These are phyloP conservation scores for Pyrrhoderma lamaoense DNA, from an alignment of 1,284 basidiomycete species.

Conservation along the genomic window DNA sequence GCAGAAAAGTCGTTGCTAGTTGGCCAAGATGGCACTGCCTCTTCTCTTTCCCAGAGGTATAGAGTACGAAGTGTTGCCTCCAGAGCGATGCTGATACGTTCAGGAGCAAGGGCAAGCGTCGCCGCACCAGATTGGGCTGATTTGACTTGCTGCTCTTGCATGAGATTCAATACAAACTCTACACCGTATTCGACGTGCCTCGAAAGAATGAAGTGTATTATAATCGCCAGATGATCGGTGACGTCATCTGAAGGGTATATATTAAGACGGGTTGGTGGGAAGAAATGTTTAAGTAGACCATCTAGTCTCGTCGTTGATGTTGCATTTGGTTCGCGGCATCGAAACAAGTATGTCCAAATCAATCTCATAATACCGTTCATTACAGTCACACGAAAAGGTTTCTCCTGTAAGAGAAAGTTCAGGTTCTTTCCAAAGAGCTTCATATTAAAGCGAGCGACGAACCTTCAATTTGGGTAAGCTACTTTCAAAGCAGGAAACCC, in stretches of 20 bases:
- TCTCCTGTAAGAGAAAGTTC: slow-evolving; percentile 50
- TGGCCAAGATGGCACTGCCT: slow-evolving; percentile 68
- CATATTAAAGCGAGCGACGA: slow-evolving; percentile 14
- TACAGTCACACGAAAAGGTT: slow-evolving; percentile 61
- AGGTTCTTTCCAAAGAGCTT: not conserved
- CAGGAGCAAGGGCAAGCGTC: slow-evolving; percentile 49
- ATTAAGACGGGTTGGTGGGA: slow-evolving; percentile 61
- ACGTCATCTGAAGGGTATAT: slow-evolving; percentile 71
- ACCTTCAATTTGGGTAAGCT: slow-evolving; percentile 79
- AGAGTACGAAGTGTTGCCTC: slow-evolving; percentile 76
- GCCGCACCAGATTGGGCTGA: slow-evolving; percentile 34
- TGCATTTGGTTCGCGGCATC: slow-evolving; percentile 80
- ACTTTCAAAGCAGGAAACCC: slow-evolving; percentile 66
- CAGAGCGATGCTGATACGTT: slow-evolving; percentile 69
- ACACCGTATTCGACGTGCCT: slow-evolving; percentile 84
- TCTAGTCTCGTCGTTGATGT: slow-evolving; percentile 78
- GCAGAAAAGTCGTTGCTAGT: slow-evolving; percentile 61
- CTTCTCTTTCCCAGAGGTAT: slow-evolving; percentile 65
- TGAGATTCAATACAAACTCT: slow-evolving; percentile 73
- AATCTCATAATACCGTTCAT: slow-evolving; percentile 82
- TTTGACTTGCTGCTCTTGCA: slow-evolving; percentile 56
- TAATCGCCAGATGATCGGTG: slow-evolving; percentile 70
- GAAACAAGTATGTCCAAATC: slow-evolving; percentile 92
- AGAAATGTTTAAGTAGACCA: slow-evolving; percentile 68
- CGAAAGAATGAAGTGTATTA: slow-evolving; percentile 78